Evolutionary conservation across 768 basidiomycete species (phyloP).

Genomic region (Boletus rex-veris): DNA sequence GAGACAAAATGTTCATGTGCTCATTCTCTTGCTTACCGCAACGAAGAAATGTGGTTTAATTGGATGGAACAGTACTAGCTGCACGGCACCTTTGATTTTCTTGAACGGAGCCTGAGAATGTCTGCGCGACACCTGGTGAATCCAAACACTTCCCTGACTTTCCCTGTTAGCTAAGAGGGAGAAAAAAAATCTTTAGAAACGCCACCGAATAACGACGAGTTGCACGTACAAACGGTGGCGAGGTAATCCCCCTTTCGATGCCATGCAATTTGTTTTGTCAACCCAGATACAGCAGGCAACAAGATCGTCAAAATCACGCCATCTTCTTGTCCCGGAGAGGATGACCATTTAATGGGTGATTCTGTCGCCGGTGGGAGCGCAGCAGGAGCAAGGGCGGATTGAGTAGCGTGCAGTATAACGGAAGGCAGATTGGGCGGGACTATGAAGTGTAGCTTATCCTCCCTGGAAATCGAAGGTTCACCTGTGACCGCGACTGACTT

Average conservation of each 20-base stretch:
- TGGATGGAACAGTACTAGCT: conserved; percentile 93
- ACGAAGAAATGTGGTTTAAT: conserved; percentile 95
- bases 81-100: conserved; percentile 87
- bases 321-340: conserved; percentile 46
- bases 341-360: conserved; percentile 70
- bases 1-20: conserved; percentile 8
- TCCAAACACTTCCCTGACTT: conserved; percentile 83
- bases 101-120: conserved; percentile 98
- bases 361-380: conserved; percentile 59
- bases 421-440: conserved; percentile 76
- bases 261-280: conserved; percentile 83
- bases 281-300: conserved; percentile 62
- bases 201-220: conserved; percentile 1
- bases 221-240: conserved; percentile 83
- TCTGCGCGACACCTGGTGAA: conserved; percentile 90
- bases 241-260: conserved; percentile 95
- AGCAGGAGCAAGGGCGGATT: conserved; percentile 57
- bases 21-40: conserved; percentile 59
- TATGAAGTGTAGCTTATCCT: conserved; percentile 75
- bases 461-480: conserved; percentile 44
- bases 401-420: conserved; percentile 54
- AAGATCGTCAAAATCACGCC: conserved; percentile 57
- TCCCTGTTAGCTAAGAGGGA: conserved; percentile 52
- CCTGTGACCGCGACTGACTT: conserved; percentile 2
- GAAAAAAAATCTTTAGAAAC: conserved; percentile 9